These are phyloP conservation scores for Xerophyta viscosa DNA, from an alignment of 106 monocot species.

Conservation along the genomic window DNA sequence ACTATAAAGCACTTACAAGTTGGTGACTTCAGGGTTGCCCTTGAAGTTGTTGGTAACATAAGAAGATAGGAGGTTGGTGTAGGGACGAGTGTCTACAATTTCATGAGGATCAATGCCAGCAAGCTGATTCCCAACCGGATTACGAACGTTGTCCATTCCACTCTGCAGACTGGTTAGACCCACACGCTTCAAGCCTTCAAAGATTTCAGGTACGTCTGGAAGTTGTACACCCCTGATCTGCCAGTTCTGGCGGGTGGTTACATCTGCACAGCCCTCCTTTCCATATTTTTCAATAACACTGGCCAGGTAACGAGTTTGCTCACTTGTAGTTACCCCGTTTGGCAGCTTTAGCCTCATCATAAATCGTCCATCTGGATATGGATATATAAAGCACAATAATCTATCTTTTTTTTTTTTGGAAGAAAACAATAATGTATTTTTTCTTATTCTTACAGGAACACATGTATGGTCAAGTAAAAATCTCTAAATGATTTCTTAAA, in stretches of 20 bases:
- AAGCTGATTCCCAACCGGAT: constrained; percentile 89
- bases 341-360: constrained; percentile 99
- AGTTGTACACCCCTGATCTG: constrained; percentile 82
- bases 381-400: no score
- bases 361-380: constrained; percentile 78
- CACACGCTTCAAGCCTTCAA: constrained; percentile 56
- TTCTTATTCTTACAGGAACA: no score
- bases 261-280: constrained; percentile 76
- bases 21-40: constrained; percentile 70
- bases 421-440: no score
- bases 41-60: constrained; percentile 56
- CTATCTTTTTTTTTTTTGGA: no score
- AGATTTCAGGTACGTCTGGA: constrained; percentile 69
- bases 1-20: constrained; percentile 70
- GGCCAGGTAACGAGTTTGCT: constrained; percentile 81
- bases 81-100: constrained; percentile 86
- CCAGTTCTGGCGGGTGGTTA: constrained; percentile 97
- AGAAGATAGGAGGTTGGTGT: constrained; percentile 50
- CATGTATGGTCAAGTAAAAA: no score
- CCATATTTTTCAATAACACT: constrained; percentile 62
- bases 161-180: constrained; percentile 91
- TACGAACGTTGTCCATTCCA: constrained; percentile 98
- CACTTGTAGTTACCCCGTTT: constrained; percentile 80
- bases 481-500: no score
- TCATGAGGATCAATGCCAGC: constrained; percentile 88